Conservation (phyloP, 2,329 filamentous ascomycete species). For the Calonectria leucothoes region DNA sequence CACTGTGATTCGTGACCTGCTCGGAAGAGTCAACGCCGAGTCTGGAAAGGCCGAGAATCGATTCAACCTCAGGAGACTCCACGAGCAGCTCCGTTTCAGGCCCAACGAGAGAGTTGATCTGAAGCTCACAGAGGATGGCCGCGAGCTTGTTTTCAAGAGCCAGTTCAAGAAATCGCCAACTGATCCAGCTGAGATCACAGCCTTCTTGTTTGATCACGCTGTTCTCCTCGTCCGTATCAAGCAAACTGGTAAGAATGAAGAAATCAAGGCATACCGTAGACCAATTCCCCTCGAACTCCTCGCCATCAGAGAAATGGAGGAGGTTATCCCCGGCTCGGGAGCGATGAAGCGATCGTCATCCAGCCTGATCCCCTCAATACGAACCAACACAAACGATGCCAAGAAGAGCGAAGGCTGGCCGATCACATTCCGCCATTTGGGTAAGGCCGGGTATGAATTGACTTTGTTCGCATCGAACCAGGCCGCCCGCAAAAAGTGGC, state of each 20-base stretch:
- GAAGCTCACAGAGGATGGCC: slow-evolving; percentile 91
- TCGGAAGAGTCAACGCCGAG: slow-evolving; percentile 91
- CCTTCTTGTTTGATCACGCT: slow-evolving; percentile 96
- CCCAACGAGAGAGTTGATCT: slow-evolving; percentile 92
- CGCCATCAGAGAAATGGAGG: slow-evolving; percentile 96
- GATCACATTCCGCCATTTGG: slow-evolving; percentile 95
- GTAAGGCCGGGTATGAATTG: slow-evolving; percentile 93
- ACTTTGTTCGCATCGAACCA: slow-evolving; percentile 89
- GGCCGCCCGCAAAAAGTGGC: slow-evolving; percentile 93
- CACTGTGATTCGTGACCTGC: slow-evolving; percentile 84
- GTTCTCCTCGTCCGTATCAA: slow-evolving; percentile 93
- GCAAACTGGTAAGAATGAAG: slow-evolving; percentile 90
- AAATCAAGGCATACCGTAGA: slow-evolving; percentile 92
- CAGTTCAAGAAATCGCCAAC: slow-evolving; percentile 92
- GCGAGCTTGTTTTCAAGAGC: slow-evolving; percentile 94
- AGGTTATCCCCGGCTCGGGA: slow-evolving; percentile 85
- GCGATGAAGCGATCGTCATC: slow-evolving; percentile 89
- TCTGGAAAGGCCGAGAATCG: slow-evolving; percentile 98
- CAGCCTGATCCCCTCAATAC: slow-evolving; percentile 75
- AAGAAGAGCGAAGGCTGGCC: slow-evolving; percentile 83
- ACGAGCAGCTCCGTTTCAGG: slow-evolving; percentile 91
- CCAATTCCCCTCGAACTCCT: slow-evolving; percentile 95
- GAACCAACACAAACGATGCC: slow-evolving; percentile 62
- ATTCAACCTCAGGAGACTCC: slow-evolving; percentile 92
- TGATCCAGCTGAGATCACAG: slow-evolving; percentile 89